These are phyloP conservation scores for Calocybe indica DNA, from an alignment of 768 basidiomycete species.

Conservation along the genomic window DNA sequence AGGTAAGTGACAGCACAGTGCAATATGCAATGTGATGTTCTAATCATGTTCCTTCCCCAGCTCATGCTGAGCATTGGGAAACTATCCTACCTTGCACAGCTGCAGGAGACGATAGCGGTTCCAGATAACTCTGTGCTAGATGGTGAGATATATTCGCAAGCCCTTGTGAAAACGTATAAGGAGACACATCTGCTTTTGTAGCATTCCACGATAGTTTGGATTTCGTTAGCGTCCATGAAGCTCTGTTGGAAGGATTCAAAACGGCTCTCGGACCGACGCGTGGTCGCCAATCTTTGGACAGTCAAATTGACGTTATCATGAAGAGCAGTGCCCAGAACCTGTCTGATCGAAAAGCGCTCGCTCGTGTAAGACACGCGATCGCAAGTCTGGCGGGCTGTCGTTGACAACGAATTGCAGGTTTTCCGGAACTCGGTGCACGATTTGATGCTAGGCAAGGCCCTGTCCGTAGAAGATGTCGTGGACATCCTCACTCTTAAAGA, in stretches of 20 bases:
- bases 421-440: conserved; percentile 66
- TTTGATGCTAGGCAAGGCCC: conserved; percentile 66
- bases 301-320: conserved; percentile 59
- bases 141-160: conserved; percentile 29
- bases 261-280: conserved; percentile 39
- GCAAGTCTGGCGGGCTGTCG: not conserved
- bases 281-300: conserved; percentile 59
- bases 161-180: not conserved
- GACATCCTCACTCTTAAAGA: conserved; percentile 87
- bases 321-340: conserved; percentile 45
- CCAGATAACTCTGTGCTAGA: conserved; percentile 50
- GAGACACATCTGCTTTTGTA: conserved; percentile 17
- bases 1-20: conserved; percentile 42
- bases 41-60: conserved; percentile 30
- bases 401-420: conserved; percentile 32
- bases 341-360: conserved; percentile 44
- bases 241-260: conserved; percentile 58
- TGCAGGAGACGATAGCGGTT: conserved; percentile 50
- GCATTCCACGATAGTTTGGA: conserved; percentile 86
- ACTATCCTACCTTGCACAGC: conserved; percentile 71
- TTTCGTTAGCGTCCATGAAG: conserved; percentile 79
- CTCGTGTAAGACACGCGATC: conserved; percentile 31
- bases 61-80: conserved; percentile 90
- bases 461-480: conserved; percentile 74
- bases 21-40: too few relatives aligned